A percentile compares a stretch with the other conserved stretches of the same genome.
phyloP scores from a whole-genome alignment of 495 filamentous ascomycete species.

The Apodospora peruviana region DNA sequence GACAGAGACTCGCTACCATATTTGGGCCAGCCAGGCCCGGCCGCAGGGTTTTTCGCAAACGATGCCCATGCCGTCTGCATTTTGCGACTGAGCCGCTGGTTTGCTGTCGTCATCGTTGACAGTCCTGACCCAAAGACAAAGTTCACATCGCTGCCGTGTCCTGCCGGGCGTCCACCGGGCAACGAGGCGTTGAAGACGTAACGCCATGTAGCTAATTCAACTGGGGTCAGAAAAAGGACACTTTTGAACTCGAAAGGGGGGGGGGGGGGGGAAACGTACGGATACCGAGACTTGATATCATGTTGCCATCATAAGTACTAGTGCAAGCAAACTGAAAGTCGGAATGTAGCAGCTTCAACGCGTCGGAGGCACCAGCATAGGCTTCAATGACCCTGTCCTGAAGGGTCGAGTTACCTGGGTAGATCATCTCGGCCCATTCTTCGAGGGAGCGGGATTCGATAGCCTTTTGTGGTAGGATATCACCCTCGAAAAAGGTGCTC shows the following conservation, averaged over 20 bases:
- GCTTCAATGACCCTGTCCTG: not conserved
- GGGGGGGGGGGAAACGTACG: no score
- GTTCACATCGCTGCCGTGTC: conserved; percentile 7
- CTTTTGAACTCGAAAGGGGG: no score
- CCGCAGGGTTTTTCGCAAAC: not conserved
- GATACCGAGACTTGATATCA: not conserved
- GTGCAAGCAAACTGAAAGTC: conserved; percentile 10
- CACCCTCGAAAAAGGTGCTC: conserved; percentile 7
- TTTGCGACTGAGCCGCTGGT: not conserved
- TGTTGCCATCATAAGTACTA: conserved; percentile 4
- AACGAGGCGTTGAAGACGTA: conserved; percentile 9
- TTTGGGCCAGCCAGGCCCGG: not conserved
- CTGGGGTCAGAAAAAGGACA: not conserved
- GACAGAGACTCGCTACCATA: conserved; percentile 2
- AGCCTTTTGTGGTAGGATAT: conserved; percentile 2
- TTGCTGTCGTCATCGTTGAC: not conserved
- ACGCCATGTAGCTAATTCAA: not conserved
- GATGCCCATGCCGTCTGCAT: not conserved
- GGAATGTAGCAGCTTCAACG: not conserved
- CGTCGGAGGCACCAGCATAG: not conserved
- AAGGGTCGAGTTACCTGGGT: not conserved
- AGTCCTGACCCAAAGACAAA: conserved; percentile 6
- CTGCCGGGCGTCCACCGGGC: not conserved
- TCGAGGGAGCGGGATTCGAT: not conserved
- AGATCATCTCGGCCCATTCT: not conserved